These are phyloP conservation scores for Trichocomaceae sp. DNA, from an alignment of 2,329 filamentous ascomycete genomes.

Conservation along the genomic window DNA sequence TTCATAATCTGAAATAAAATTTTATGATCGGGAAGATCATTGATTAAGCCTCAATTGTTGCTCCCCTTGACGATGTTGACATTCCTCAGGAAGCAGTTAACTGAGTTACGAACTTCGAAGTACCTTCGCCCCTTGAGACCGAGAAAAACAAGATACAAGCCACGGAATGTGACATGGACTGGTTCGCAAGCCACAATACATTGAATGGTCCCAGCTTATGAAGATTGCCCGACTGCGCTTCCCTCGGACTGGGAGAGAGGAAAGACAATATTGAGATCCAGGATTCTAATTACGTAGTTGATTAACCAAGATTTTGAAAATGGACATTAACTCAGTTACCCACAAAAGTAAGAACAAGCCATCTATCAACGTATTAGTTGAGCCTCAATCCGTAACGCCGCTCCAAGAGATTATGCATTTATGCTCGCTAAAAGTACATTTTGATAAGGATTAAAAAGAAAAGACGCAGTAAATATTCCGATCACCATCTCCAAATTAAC, in stretches of 20 bases:
- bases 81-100: neutral
- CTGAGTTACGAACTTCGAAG: no score
- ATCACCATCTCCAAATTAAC: slow-evolving; percentile 15
- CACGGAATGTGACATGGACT: neutral
- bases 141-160: neutral
- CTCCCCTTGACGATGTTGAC: neutral
- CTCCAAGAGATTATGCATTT: neutral
- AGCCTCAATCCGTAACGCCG: neutral
- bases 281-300: no score
- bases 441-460: neutral
- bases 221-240: neutral
- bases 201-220: neutral
- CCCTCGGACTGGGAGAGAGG: neutral
- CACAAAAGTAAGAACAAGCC: neutral
- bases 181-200: neutral
- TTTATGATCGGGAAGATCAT: neutral
- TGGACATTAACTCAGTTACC: no score
- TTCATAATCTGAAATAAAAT: neutral
- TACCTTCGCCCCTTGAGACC: neutral
- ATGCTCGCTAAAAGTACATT: slow-evolving; percentile 10
- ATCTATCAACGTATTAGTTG: neutral
- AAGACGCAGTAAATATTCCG: neutral
- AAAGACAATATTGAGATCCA: neutral
- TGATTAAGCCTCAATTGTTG: neutral
- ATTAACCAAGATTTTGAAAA: no score